Base-by-base conservation (phyloP, 495 filamentous ascomycete species). In the Durotheca rogersii region DNA sequence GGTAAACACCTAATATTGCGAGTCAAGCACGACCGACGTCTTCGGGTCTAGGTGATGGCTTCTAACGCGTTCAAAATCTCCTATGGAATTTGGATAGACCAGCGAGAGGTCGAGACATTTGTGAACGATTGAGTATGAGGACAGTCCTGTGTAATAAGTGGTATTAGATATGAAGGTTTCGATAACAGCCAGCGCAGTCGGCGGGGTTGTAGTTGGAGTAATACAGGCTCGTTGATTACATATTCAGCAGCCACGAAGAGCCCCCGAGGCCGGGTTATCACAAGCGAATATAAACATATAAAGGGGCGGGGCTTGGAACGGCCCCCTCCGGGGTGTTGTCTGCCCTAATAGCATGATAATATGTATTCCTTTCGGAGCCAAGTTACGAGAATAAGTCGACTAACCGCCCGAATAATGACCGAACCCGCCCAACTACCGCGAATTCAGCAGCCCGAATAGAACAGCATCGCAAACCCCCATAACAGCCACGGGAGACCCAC, bases 151-250 rank as follows among this genome's bases (percentile, higher is more conserved):
- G 7, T 33, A 30, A 33, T 47, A 31, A 7, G 41, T 57, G 47
- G 36, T 42, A 43, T 47, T 21, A 34, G 27, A 35, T 21, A 31
- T 33, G 21, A 2, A 39, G 36, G 18, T 12, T 19, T 23, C 32
- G 11, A 7, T 14, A 31, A 39, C 14, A 10, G 4, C 10, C 29
- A 47, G 25, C 34, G 16, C 14, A 29, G 15, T 6, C 31, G n/a
- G 53, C 36, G 53, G 47, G 53, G 53, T 56, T 25, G 36, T 19
- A 50, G n/a, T n/a, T n/a, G n/a, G n/a, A n/a, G 20, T 38, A 38
- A 43, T 51, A 46, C 37, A 23, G 27, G 20, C 16, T n/a, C 27
- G 5, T 39, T 1, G 5, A 4, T 18, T 39, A 17, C 6, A 18
- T 27, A 27, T 1, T 25, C 27, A n/a, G 23, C 23, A n/a, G n/a